phyloP scores from a whole-genome alignment of 495 filamentous ascomycete genomes.

The Penicillium cosmopolitanum region DNA sequence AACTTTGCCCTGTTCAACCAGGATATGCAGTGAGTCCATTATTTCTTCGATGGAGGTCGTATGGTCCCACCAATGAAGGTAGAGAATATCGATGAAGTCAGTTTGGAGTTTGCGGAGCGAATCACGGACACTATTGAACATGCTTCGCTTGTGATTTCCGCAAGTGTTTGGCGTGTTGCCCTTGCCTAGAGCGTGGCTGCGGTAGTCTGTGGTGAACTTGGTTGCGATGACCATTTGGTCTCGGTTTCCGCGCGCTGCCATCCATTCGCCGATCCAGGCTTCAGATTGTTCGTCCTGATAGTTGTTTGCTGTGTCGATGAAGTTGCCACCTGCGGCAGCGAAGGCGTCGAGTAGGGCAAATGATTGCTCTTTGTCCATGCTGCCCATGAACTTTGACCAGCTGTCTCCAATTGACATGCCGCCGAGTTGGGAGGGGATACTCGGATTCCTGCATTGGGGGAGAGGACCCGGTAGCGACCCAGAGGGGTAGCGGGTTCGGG shows the following conservation, averaged over 20 bases:
- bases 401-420: conserved; percentile 65
- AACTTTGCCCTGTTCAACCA: conserved; percentile 62
- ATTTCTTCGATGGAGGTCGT: conserved; percentile 62
- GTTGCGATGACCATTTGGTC: conserved; percentile 76
- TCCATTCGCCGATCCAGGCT: conserved; percentile 63
- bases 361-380: conserved; percentile 47
- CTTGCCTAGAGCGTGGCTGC: conserved; percentile 34
- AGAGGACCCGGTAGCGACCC: conserved; percentile 62
- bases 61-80: conserved; percentile 65
- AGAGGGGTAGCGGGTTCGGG: conserved; percentile 58
- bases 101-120: conserved; percentile 65
- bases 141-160: conserved; percentile 58
- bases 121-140: conserved; percentile 58
- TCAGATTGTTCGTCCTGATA: conserved; percentile 61
- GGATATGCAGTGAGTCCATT: conserved; percentile 61
- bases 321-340: conserved; percentile 53
- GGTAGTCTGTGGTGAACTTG: conserved; percentile 59
- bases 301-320: conserved; percentile 58
- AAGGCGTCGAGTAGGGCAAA: conserved; percentile 59
- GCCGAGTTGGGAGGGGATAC: conserved; percentile 63
- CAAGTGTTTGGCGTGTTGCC: conserved; percentile 55
- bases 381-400: conserved; percentile 55
- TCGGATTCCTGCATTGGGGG: conserved; percentile 59
- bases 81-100: conserved; percentile 65
- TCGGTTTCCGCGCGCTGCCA: conserved; percentile 53